Evolutionary conservation across 345 rosid species (phyloP), one percentile per base, ranked within the genome.

Genomic region (Isatis tinctoria): DNA sequence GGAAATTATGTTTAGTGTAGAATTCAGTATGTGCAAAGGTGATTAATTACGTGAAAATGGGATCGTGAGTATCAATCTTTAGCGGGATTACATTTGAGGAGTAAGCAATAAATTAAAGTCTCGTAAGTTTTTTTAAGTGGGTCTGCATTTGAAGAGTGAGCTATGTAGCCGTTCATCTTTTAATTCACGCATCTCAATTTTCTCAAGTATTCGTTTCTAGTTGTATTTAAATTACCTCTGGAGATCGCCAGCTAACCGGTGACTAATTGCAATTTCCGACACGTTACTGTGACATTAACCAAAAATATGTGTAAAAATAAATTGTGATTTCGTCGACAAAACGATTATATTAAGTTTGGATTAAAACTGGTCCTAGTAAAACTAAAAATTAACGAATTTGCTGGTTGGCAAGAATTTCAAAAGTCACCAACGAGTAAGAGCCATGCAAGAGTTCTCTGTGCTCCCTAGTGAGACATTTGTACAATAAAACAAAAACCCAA

Each of bases 381-480:
- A 57, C 43, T 4, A 69, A 16, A 70, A 26, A 36, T 24, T 6
- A 37, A 49, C 1, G 4, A 73, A 13, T 13, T 14, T 53, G 65
- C 26, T 20, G 57, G 69, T 63, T 64, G 70, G 64, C 56, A 64
- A 64, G 18, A 41, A 36, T 16, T n/a, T 33, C 12, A 57, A 20
- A 37, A 17, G 58, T 58, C 60, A 66, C 65, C 51, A 41, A 37
- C 60, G 47, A 53, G 52, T 52, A n/a, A 43, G 41, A 69, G 75
- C 65, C 75, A 62, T 43, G 65, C 79, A 69, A 41, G 39, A 47
- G 41, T 12, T 60, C 4, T 24, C 1, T 52, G 13, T 36, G 35
- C 51, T 43, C 54, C 20, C 30, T 45, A 51, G 36, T 62, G 59
- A 69, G 12, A 44, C 65, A 53, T 66, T 5, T 61, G 52, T 54